A percentile compares a stretch with the other conserved stretches of the same genome.
These are phyloP conservation scores for Erodium moschatum DNA, from an alignment of 441 rosid species.

Conservation along the genomic window DNA sequence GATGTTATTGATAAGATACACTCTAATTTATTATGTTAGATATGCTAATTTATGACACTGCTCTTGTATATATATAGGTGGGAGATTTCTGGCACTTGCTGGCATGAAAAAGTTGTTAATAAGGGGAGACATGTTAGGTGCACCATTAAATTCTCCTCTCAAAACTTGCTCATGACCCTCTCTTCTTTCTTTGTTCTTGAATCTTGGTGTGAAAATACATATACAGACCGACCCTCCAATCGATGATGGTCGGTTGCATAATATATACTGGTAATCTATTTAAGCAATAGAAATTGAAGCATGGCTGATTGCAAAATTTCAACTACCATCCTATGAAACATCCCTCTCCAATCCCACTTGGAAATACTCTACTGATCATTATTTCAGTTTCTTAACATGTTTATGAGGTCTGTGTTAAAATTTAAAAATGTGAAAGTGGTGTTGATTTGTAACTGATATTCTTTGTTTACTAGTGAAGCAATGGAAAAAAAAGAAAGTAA, in stretches of 20 bases:
- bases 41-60: conserved; percentile 12
- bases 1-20: background rate
- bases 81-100: conserved; percentile 21
- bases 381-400: no score
- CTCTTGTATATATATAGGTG: conserved; percentile 16
- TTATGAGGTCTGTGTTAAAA: no score
- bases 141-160: conserved; percentile 34
- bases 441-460: no score
- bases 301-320: conserved; percentile 32
- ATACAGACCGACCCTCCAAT: no score
- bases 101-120: conserved; percentile 4
- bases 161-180: conserved; percentile 11
- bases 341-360: conserved; percentile 12
- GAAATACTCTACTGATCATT: no score
- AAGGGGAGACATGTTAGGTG: conserved; percentile 36
- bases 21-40: no score
- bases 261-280: conserved; percentile 12
- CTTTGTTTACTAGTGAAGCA: conserved; percentile 36
- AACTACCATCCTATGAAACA: conserved; percentile 22
- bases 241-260: background rate
- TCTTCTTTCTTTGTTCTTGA: background rate
- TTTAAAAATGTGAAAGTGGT: no score
- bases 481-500: conserved; percentile 14
- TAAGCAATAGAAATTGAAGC: background rate
- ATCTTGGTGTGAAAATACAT: no score